These are phyloP conservation scores for Pseudonitzschia multiseries DNA, from an alignment of 108 stramenopile species.

Conservation along the genomic window DNA sequence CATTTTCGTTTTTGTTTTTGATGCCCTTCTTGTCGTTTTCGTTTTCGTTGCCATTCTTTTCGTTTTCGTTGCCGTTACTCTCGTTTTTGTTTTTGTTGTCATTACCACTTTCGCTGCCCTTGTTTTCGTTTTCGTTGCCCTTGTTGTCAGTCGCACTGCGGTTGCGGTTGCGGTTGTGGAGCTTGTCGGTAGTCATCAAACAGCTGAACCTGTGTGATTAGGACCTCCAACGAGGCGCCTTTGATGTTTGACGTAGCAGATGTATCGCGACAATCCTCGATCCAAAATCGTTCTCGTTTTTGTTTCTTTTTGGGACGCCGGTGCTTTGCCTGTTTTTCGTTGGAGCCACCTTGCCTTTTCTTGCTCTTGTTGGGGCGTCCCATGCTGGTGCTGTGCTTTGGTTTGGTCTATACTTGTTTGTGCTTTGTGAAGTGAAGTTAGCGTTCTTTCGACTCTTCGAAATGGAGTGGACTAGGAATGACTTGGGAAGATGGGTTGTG, in stretches of 20 bases:
- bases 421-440: not conserved
- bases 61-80: too few species aligned
- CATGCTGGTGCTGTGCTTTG: conserved; percentile 14
- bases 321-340: conserved; percentile 11
- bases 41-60: too few species aligned
- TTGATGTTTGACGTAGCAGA: not conserved
- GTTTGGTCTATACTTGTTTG: not conserved
- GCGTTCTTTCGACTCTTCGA: not conserved
- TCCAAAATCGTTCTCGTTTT: conserved; percentile 37
- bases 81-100: too few species aligned
- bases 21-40: not conserved
- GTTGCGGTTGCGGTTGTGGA: not conserved
- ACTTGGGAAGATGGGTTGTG: too few species aligned
- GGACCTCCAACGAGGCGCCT: conserved; percentile 16
- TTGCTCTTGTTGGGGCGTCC: conserved; percentile 23
- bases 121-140: not conserved
- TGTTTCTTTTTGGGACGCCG: conserved; percentile 6
- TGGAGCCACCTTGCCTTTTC: conserved; percentile 5
- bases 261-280: conserved; percentile 32
- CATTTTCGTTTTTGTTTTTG: conserved; percentile 8
- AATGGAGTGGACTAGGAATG: too few species aligned
- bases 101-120: not conserved
- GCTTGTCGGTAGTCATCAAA: conserved; percentile 34
- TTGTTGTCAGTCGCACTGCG: not conserved
- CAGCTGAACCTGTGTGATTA: conserved; percentile 32